These are phyloP conservation scores for Bryoerythrophyllum caledonicum DNA, from an alignment of 225 moss, liverwort and hornwort genomes.

Conservation along the genomic window DNA sequence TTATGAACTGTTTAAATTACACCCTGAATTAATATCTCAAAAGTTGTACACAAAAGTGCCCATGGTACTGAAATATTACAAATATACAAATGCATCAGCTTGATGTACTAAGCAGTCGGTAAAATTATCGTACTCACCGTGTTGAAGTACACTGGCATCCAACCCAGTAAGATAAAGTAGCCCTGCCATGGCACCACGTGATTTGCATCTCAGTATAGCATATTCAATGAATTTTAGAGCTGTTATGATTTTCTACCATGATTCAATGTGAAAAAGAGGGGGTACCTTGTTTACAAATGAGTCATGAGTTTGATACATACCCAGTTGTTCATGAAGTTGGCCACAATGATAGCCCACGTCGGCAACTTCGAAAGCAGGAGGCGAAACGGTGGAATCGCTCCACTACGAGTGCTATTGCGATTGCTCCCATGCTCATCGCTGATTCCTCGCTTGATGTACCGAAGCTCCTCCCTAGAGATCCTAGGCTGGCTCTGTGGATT, in stretches of 20 bases:
- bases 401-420: neutral
- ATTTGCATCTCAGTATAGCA: neutral
- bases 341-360: slow-evolving; percentile 80
- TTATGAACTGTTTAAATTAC: too few species aligned
- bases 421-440: slow-evolving; percentile 22
- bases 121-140: slow-evolving; percentile 45
- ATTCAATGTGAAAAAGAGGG: too few species aligned
- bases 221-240: neutral
- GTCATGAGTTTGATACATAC: slow-evolving; percentile 31
- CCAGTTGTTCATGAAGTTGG: slow-evolving; percentile 95
- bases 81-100: too few species aligned
- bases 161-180: slow-evolving; percentile 82
- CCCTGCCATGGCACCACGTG: slow-evolving; percentile 52
- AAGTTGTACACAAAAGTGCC: too few species aligned
- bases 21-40: too few species aligned
- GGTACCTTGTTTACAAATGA: neutral
- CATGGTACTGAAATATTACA: too few species aligned
- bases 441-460: slow-evolving; percentile 53
- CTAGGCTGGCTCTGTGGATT: slow-evolving; percentile 53
- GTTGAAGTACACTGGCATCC: slow-evolving; percentile 95
- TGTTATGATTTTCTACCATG: too few species aligned
- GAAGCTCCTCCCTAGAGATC: slow-evolving; percentile 53
- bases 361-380: slow-evolving; percentile 80
- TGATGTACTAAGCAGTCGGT: too few species aligned
- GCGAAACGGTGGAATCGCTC: slow-evolving; percentile 59